Percentiles rank a stretch among this genome's conserved stretches.
These are phyloP conservation scores for Solanum pimpinellifolium DNA, from an alignment of 257 asterid species.

Conservation along the genomic window DNA sequence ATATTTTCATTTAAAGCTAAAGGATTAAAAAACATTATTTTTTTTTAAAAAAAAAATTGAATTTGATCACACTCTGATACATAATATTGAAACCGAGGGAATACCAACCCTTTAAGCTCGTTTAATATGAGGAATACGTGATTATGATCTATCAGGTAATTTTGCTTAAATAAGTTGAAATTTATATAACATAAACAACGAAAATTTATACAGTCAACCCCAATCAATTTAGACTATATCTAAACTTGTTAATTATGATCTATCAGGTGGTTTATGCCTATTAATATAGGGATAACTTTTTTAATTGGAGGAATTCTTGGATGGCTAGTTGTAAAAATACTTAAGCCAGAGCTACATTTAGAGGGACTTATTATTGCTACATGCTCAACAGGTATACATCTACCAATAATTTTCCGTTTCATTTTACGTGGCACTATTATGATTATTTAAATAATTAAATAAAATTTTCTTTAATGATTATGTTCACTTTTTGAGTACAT, in stretches of 20 bases:
- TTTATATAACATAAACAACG: too few relatives aligned
- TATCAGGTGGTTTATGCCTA: slow-evolving; percentile 91
- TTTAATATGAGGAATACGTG: not conserved
- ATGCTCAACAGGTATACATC: slow-evolving; percentile 23
- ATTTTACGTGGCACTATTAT: not conserved
- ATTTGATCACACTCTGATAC: not conserved
- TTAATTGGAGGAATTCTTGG: slow-evolving; percentile 60
- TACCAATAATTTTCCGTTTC: rapidly evolving
- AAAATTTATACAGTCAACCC: too few relatives aligned
- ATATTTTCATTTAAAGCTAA: too few relatives aligned
- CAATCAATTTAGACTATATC: not conserved
- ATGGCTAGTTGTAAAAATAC: slow-evolving; percentile 62
- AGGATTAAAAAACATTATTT: too few relatives aligned
- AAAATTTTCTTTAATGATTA: not conserved
- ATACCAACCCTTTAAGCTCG: not conserved
- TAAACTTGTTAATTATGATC: too few relatives aligned
- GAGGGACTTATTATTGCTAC: slow-evolving; percentile 54
- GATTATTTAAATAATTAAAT: not conserved
- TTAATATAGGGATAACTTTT: slow-evolving; percentile 66
- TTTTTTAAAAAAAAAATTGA: too few relatives aligned
- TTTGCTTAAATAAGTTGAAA: too few relatives aligned
- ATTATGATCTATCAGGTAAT: too few relatives aligned
- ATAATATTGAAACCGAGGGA: not conserved
- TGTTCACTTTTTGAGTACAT: not conserved
- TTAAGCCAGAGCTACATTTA: slow-evolving; percentile 49